Percentiles rank a stretch among this genome's conserved stretches.
phyloP scores from a whole-genome alignment of 768 basidiomycete species.

The Guyanaporus albipodus region DNA sequence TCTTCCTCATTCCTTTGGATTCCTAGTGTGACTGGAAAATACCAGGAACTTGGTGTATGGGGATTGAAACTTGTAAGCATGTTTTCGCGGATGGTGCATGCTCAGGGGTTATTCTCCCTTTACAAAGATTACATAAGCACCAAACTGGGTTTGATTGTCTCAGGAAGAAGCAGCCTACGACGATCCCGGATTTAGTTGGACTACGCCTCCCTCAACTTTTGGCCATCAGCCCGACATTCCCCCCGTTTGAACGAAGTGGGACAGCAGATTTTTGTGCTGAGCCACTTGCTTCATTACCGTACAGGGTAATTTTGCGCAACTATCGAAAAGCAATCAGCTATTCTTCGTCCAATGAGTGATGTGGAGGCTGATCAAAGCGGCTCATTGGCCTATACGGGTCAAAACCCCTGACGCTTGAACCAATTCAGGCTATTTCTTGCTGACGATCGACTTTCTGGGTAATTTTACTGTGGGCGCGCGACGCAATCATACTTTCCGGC shows the following conservation, averaged over 20 bases:
- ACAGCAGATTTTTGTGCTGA: background rate
- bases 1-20: too few relatives aligned
- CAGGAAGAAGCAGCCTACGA: too few relatives aligned
- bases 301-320: constrained; percentile 10
- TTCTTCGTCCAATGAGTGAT: constrained; percentile 1
- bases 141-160: too few relatives aligned
- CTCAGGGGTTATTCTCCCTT: too few relatives aligned
- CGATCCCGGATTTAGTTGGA: too few relatives aligned
- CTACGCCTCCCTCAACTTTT: too few relatives aligned
- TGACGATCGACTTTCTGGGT: constrained; percentile 16
- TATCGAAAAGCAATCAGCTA: constrained; percentile 23
- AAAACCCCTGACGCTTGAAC: constrained; percentile 13
- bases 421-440: constrained; percentile 18
- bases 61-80: too few relatives aligned
- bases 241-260: background rate
- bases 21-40: too few relatives aligned
- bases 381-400: constrained; percentile 18
- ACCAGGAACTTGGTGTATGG: too few relatives aligned
- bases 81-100: too few relatives aligned
- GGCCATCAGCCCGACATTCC: too few relatives aligned
- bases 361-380: constrained; percentile 30
- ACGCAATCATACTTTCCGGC: constrained; percentile 25
- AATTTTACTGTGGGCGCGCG: constrained; percentile 6
- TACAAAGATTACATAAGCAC: too few relatives aligned
- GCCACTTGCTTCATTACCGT: constrained; percentile 8